phyloP scores from a whole-genome alignment of 371 early-diverging fungal genomes.

The Apophysomyces sp. region DNA sequence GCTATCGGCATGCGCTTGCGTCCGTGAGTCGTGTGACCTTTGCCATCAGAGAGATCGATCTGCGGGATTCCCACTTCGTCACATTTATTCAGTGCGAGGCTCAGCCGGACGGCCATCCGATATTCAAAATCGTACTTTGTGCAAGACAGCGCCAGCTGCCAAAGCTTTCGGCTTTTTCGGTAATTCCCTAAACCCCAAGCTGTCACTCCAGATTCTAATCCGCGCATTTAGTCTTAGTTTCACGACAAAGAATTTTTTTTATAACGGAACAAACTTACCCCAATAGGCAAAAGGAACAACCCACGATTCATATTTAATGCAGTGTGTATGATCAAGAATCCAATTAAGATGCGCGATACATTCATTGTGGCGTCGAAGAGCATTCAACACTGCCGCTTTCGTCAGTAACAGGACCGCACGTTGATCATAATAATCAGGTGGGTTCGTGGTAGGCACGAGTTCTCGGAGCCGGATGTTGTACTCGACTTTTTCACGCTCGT shows the following conservation, averaged over 20 bases:
- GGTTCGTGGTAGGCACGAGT: conserved; percentile 38
- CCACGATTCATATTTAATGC: conserved; percentile 55
- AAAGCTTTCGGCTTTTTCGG: conserved; percentile 45
- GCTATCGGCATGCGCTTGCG: conserved; percentile 48
- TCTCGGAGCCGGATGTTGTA: conserved; percentile 41
- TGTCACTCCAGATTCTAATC: conserved; percentile 61
- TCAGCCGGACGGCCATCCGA: conserved; percentile 50
- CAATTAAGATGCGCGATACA: conserved; percentile 54
- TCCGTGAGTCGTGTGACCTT: conserved; percentile 35
- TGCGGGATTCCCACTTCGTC: conserved; percentile 40
- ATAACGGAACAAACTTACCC: conserved; percentile 33
- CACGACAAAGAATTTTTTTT: background rate
- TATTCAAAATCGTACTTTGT: conserved; percentile 66
- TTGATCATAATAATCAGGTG: conserved; percentile 52
- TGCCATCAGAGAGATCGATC: conserved; percentile 17
- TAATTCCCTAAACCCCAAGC: conserved; percentile 50
- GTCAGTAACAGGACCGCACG: conserved; percentile 38
- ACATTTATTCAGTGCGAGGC: conserved; percentile 38
- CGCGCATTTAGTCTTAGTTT: background rate
- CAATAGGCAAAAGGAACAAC: conserved; percentile 66
- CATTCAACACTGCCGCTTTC: conserved; percentile 44
- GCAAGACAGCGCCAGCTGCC: conserved; percentile 54
- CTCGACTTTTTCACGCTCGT: conserved; percentile 50
- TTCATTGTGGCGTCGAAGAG: conserved; percentile 37
- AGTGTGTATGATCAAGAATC: conserved; percentile 55